Conservation (phyloP, 768 basidiomycete genomes). For the Hericium erinaceus region DNA sequence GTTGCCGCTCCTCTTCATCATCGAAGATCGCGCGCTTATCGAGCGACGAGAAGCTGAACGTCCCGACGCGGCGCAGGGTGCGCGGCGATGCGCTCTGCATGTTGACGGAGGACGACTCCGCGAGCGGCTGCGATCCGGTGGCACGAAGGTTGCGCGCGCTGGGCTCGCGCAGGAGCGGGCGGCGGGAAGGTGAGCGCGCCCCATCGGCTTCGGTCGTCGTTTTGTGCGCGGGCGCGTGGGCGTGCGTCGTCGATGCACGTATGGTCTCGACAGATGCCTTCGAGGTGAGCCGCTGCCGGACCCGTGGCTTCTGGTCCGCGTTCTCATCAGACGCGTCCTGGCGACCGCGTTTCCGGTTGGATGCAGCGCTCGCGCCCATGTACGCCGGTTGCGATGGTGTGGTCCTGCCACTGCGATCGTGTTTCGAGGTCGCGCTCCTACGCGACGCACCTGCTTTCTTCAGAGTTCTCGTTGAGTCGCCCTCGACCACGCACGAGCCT, state of each 20-base stretch:
- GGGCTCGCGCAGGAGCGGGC: neutral
- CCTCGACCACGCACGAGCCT: neutral
- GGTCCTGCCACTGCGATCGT: neutral
- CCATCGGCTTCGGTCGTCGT: neutral
- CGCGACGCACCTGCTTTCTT: neutral
- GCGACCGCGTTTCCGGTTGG: constrained; percentile 10
- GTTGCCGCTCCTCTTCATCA: neutral
- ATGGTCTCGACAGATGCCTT: constrained; percentile 14
- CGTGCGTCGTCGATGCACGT: constrained; percentile 1
- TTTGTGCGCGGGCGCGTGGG: neutral
- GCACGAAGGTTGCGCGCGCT: neutral
- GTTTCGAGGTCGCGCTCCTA: neutral
- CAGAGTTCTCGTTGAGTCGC: constrained; percentile 1
- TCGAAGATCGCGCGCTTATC: neutral
- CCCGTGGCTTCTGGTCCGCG: constrained; percentile 6
- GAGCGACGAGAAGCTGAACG: constrained; percentile 8
- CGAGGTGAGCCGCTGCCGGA: constrained; percentile 13
- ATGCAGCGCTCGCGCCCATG: neutral
- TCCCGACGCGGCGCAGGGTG: constrained; percentile 13
- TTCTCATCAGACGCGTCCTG: constrained; percentile 14
- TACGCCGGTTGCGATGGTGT: neutral
- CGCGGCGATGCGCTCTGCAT: constrained; percentile 3
- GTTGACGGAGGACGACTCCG: constrained; percentile 8
- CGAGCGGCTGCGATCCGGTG: constrained; percentile 7
- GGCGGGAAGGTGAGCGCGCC: neutral